Evolutionary conservation across 208 protist species (phyloP).

Genomic region (Leishmania major): DNA sequence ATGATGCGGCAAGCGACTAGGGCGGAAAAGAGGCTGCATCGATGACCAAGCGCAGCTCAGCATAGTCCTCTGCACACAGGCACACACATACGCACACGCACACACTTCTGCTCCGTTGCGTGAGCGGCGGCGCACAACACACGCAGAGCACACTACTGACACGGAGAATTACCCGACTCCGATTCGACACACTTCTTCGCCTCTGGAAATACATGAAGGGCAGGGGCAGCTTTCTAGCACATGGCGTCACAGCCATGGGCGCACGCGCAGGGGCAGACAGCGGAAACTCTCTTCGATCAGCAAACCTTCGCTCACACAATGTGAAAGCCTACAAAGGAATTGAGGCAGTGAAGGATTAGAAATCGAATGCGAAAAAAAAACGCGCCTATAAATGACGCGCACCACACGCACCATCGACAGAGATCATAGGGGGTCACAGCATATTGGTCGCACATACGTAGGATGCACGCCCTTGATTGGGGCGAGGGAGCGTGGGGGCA

Average conservation of each 20-base stretch:
- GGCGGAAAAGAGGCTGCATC: neutral
- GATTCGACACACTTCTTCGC: conserved; percentile 6
- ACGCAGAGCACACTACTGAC: neutral
- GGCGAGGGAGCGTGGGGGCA: neutral
- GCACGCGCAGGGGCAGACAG: neutral
- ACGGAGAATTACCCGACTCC: conserved; percentile 34
- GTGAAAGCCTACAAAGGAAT: conserved; percentile 23
- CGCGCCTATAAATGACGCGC: neutral
- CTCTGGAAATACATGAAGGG: neutral
- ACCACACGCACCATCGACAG: neutral
- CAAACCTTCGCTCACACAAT: conserved; percentile 36
- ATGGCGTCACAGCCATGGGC: neutral
- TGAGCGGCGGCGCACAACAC: neutral
- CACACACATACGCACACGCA: neutral
- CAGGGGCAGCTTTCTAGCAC: neutral
- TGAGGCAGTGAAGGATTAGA: conserved; percentile 39
- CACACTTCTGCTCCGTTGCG: neutral
- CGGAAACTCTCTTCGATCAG: conserved; percentile 37
- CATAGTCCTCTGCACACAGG: neutral
- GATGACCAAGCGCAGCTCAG: neutral
- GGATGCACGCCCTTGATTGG: neutral
- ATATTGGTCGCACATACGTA: neutral
- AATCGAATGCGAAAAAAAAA: conserved; percentile 31
- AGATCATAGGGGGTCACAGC: neutral
- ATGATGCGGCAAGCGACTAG: neutral